Conservation (phyloP, 106 monocot genomes). For the Ottelia alismoides region DNA sequence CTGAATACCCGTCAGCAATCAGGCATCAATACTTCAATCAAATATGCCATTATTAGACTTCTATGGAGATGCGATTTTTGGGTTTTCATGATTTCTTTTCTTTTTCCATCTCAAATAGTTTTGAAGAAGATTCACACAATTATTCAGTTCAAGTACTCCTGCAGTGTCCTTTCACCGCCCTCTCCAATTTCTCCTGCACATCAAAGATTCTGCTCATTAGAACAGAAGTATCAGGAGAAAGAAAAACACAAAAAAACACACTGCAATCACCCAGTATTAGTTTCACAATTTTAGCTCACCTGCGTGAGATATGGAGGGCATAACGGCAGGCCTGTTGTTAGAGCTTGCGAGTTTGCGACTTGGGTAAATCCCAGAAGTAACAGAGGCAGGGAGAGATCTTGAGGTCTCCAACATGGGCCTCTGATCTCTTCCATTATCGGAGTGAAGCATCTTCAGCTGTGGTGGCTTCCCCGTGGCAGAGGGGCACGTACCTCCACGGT, state of each 20-base stretch:
- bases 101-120: too few relatives aligned
- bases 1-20: too few relatives aligned
- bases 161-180: constrained; percentile 1
- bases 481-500: background rate
- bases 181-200: constrained; percentile 10
- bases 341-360: too few relatives aligned
- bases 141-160: constrained; percentile 1
- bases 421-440: too few relatives aligned
- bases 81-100: too few relatives aligned
- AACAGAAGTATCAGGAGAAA: background rate
- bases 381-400: background rate
- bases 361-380: background rate
- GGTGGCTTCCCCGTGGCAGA: too few relatives aligned
- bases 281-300: background rate
- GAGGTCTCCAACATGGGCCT: background rate
- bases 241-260: too few relatives aligned
- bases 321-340: constrained; percentile 1
- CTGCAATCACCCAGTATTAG: too few relatives aligned
- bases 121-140: too few relatives aligned
- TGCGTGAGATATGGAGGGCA: background rate
- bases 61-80: too few relatives aligned
- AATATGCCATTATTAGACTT: too few relatives aligned
- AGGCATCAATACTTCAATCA: too few relatives aligned
- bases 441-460: background rate
- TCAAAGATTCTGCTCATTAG: background rate